Conservation (phyloP, 2,329 filamentous ascomycete species). For the Cladosporium sp. region DNA sequence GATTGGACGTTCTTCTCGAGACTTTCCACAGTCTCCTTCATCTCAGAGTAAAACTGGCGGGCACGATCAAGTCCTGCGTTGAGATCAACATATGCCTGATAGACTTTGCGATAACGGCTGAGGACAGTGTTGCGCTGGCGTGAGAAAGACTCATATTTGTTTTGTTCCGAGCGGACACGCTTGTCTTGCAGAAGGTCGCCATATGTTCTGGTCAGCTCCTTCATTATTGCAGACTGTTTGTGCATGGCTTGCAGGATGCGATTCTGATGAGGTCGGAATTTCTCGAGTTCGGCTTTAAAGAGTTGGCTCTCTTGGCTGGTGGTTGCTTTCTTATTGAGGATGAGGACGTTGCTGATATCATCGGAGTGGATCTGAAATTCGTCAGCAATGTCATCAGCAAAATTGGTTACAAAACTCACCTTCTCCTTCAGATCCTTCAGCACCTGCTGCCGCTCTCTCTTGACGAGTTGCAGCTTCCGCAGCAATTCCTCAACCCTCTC, state of each 20-base stretch:
- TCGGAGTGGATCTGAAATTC: slow-evolving; percentile 75
- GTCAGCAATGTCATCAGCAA: slow-evolving; percentile 14
- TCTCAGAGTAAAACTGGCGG: slow-evolving; percentile 90
- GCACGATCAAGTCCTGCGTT: slow-evolving; percentile 81
- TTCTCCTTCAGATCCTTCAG: slow-evolving; percentile 97
- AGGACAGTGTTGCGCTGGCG: slow-evolving; percentile 76
- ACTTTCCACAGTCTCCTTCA: slow-evolving; percentile 90
- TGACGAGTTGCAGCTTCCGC: slow-evolving; percentile 86
- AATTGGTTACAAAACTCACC: slow-evolving; percentile 49
- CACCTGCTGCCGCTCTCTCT: slow-evolving; percentile 85
- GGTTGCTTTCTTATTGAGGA: slow-evolving; percentile 96
- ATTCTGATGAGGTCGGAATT: slow-evolving; percentile 89
- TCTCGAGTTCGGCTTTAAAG: slow-evolving; percentile 95
- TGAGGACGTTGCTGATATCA: slow-evolving; percentile 95
- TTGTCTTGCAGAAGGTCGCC: slow-evolving; percentile 89
- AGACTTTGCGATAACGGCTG: slow-evolving; percentile 82
- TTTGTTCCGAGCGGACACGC: slow-evolving; percentile 87
- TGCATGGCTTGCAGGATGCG: slow-evolving; percentile 89
- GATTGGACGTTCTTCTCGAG: slow-evolving; percentile 93
- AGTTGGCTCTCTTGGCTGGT: slow-evolving; percentile 86
- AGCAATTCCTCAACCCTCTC: slow-evolving; percentile 81
- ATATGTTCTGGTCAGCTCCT: slow-evolving; percentile 85
- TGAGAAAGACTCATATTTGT: slow-evolving; percentile 86
- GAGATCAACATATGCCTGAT: slow-evolving; percentile 88
- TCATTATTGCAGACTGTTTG: slow-evolving; percentile 90